Evolutionary conservation across 805 yeast genomes (phyloP).

Genomic region (Saturnispora dispora): DNA sequence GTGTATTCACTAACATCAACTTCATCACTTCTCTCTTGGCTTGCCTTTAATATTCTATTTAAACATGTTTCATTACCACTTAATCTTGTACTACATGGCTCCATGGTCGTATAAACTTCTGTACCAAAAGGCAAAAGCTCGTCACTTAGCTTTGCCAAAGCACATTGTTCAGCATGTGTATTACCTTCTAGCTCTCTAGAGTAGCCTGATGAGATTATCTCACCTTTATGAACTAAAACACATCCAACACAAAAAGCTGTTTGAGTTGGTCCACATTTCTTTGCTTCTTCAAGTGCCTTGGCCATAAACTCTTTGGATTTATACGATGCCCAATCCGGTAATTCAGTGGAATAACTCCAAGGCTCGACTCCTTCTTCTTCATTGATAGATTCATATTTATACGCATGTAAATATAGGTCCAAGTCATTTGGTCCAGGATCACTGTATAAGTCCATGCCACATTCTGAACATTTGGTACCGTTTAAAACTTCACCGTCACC

Average conservation of each 20-base stretch:
- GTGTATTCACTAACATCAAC: conserved; percentile 27
- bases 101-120: conserved; percentile 91
- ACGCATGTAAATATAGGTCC: conserved; percentile 87
- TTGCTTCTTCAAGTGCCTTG: conserved; percentile 68
- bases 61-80: conserved; percentile 89
- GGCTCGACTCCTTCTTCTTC: not conserved
- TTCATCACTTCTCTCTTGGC: not conserved
- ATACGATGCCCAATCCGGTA: conserved; percentile 76
- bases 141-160: conserved; percentile 61
- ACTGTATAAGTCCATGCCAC: conserved; percentile 63
- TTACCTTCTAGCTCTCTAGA: conserved; percentile 90
- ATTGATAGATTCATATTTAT: conserved; percentile 52
- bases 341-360: conserved; percentile 70
- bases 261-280: conserved; percentile 67
- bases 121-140: conserved; percentile 57
- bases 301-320: conserved; percentile 57
- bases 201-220: conserved; percentile 70
- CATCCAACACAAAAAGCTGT: conserved; percentile 97
- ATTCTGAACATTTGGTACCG: conserved; percentile 48
- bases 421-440: conserved; percentile 88
- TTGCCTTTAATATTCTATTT: conserved; percentile 50
- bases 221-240: conserved; percentile 57
- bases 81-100: conserved; percentile 82
- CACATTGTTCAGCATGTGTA: conserved; percentile 97
- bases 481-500: conserved; percentile 57